Base-by-base conservation (phyloP, 441 rosid species). In the Populus hybrid region DNA sequence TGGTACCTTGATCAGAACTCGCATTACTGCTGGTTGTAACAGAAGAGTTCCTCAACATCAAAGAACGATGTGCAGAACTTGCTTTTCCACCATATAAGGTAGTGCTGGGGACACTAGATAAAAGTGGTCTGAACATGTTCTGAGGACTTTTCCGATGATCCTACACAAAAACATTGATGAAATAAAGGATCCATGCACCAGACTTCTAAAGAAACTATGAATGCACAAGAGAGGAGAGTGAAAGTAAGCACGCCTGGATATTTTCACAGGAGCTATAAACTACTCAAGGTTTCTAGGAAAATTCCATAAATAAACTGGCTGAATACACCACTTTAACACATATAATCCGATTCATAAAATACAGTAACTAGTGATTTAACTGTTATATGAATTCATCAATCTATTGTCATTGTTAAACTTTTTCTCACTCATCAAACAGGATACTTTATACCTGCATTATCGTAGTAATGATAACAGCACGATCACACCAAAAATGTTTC, bases 111-210 rank as follows among this genome's bases (percentile, higher is more conserved):
- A 94, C 98, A 90, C 97, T 93, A 74, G 99, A 96, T 78, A 95
- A 84, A 79, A 96, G 95, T 72, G 99, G 98, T 83, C 99, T 90
- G 85, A 96, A 96, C 99, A 96, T 96, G 82, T 92, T 96, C 77
- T 89, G 97, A 81, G 97, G 97, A 78, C 90, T 90, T 88, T 89
- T 96, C 79, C 92, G 92, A 75, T 88, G 90, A 83, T 96, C 98
- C 99, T 96, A 80, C 84, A 84, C 79, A 82, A 83, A 74, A 74
- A 72, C 3, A 76, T 69, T 76, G 38, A 76, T 64, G 64, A 75
- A 67, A 73, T 79, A 71, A 82, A 83, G 69, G 76, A 61, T 73
- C 73, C 20, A 72, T 42, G 80, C 74, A 72, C 32, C 40, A 63
- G 57, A 69, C 75, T 30, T 81, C 57, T 75, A 75, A 34, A 73